A percentile compares a stretch with the other conserved stretches of the same genome.
phyloP scores from a whole-genome alignment of 768 basidiomycete species.

The Macrolepiota albuminosa region DNA sequence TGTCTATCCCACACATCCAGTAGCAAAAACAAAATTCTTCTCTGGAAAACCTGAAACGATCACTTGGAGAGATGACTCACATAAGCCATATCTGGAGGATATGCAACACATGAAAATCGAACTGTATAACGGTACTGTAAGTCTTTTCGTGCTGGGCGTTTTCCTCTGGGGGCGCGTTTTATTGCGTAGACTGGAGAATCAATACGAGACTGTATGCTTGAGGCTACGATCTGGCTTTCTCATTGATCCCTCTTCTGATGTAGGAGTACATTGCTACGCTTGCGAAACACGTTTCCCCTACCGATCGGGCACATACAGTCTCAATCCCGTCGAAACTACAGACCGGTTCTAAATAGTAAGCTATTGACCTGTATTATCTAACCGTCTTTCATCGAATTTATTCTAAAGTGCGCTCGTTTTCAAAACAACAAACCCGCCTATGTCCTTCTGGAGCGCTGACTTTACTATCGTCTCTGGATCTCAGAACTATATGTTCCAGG shows the following conservation, averaged over 20 bases:
- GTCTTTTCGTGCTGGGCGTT: slow-evolving; percentile 9
- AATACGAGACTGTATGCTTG: not conserved
- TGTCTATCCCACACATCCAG: slow-evolving; percentile 49
- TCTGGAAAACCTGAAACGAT: slow-evolving; percentile 38
- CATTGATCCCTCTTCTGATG: not conserved
- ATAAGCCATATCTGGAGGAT: slow-evolving; percentile 32
- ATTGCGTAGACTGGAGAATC: not conserved
- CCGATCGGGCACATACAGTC: slow-evolving; percentile 22
- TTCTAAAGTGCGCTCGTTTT: slow-evolving; percentile 30
- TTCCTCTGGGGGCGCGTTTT: not conserved
- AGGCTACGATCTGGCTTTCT: not conserved
- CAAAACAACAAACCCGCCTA: slow-evolving; percentile 21
- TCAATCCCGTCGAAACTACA: slow-evolving; percentile 27
- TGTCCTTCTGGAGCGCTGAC: slow-evolving; percentile 44
- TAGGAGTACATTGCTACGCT: slow-evolving; percentile 40
- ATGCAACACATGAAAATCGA: slow-evolving; percentile 43
- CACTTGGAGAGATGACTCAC: slow-evolving; percentile 48
- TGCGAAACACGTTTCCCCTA: slow-evolving; percentile 38
- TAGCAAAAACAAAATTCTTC: slow-evolving; percentile 37
- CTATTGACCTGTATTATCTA: not conserved
- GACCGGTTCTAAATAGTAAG: slow-evolving; percentile 27
- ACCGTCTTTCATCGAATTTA: not conserved
- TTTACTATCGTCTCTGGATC: slow-evolving; percentile 35
- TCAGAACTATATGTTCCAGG: slow-evolving; percentile 14
- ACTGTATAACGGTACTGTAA: slow-evolving; percentile 39